Evolutionary conservation across 1,284 basidiomycete species (phyloP).

Genomic region (Athelia sp.): DNA sequence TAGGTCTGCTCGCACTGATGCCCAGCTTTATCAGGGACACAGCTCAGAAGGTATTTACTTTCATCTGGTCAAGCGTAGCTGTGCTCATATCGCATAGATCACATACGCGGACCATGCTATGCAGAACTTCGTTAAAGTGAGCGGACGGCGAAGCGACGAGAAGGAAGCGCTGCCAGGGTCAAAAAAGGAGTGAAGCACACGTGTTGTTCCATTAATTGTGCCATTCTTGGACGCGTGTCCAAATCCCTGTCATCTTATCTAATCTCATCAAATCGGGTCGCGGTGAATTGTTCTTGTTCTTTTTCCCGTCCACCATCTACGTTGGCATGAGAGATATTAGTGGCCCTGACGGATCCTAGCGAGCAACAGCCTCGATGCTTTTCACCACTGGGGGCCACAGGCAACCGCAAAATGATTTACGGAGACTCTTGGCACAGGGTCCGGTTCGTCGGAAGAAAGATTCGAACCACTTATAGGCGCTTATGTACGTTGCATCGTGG

Average conservation of each 20-base stretch:
- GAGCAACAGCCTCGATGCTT: too few species aligned
- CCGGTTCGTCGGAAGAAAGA: too few species aligned
- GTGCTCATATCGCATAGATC: constrained; percentile 35
- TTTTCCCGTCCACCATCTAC: constrained; percentile 3
- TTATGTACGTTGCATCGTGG: too few species aligned
- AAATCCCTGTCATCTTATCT: neutral
- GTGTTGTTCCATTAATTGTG: neutral
- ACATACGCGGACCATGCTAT: constrained; percentile 44
- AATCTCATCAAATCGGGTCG: neutral
- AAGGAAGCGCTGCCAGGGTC: constrained; percentile 11
- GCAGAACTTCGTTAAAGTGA: constrained; percentile 42
- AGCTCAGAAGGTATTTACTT: constrained; percentile 57
- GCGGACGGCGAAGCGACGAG: constrained; percentile 40
- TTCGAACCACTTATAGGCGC: too few species aligned
- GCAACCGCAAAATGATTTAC: constrained; percentile 2
- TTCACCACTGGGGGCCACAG: too few species aligned
- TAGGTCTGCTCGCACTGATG: constrained; percentile 48
- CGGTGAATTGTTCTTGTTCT: neutral
- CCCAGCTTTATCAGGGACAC: constrained; percentile 73
- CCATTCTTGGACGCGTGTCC: neutral
- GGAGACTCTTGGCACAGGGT: neutral
- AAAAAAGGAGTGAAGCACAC: too few species aligned
- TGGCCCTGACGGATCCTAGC: too few species aligned
- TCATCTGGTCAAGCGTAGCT: constrained; percentile 20
- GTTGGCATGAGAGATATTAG: too few species aligned